phyloP scores from a whole-genome alignment of 2,329 filamentous ascomycete genomes.

The Aspergillus pseudonomiae region DNA sequence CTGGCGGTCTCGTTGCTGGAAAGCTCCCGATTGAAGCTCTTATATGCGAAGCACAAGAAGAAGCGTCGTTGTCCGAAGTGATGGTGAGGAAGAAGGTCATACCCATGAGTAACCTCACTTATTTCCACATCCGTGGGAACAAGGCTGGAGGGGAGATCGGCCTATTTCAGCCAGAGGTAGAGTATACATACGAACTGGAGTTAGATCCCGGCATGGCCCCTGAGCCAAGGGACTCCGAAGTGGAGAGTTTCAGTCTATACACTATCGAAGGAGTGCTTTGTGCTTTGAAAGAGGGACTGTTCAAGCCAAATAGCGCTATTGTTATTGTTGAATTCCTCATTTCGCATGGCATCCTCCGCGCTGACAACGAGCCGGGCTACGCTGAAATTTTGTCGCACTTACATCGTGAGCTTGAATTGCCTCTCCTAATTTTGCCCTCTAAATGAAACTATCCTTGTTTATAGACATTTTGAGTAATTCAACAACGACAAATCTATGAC shows the following conservation, averaged over 20 bases:
- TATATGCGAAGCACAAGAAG: constrained; percentile 27
- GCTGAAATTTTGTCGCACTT: constrained; percentile 34
- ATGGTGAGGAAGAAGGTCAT: background rate
- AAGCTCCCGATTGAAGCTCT: constrained; percentile 29
- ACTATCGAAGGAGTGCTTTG: constrained; percentile 28
- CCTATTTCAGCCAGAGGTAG: constrained; percentile 33
- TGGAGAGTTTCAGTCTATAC: constrained; percentile 33
- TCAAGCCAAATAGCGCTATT: constrained; percentile 37
- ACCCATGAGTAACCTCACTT: constrained; percentile 2
- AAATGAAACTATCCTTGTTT: too few relatives aligned
- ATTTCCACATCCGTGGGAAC: constrained; percentile 12
- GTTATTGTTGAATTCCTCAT: constrained; percentile 39
- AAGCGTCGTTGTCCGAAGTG: constrained; percentile 18
- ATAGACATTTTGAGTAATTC: too few relatives aligned
- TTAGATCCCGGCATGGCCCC: constrained; percentile 26
- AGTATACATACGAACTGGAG: constrained; percentile 40
- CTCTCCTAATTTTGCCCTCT: background rate
- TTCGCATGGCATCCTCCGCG: constrained; percentile 32
- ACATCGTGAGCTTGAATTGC: constrained; percentile 22
- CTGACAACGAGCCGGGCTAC: constrained; percentile 32
- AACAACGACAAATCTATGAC: too few relatives aligned
- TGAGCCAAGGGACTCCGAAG: constrained; percentile 32
- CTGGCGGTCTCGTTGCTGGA: constrained; percentile 24
- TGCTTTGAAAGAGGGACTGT: constrained; percentile 29
- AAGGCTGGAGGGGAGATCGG: constrained; percentile 12